Base-by-base conservation (phyloP, 345 rosid species). In the Balakata baccata region DNA sequence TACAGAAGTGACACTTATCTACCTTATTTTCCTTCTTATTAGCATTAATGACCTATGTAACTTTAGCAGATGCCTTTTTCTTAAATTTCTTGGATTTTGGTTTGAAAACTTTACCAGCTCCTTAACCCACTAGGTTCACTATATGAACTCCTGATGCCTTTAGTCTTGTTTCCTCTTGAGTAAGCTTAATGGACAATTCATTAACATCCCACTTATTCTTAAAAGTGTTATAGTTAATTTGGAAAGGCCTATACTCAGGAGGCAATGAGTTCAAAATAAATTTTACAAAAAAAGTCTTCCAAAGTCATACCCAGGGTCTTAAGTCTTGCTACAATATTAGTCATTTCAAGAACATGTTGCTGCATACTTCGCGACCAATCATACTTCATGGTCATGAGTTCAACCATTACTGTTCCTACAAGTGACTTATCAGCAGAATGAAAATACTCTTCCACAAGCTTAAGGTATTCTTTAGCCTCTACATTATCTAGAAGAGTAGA, bases 161-260 rank as follows among this genome's bases (percentile, higher is more conserved):
- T n/a, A n/a, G n/a, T n/a, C n/a, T n/a, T n/a, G 45, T 47, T 66
- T 66, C 56, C 53, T 66, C 56, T 20, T 78, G 47, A 73, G 72
- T 18, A 34, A 72, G 73, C 67, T 56, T 64, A 62, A 17, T 76
- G 3, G 14, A 1, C 11, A 76, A 61, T 73, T 82, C 74, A 69
- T 50, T 38, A 22, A 73, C 50, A 76, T 77, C 74, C 6, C 53
- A 45, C 29, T 66, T 66, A 0, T 66, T 12, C 29, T 46, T 20
- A 2, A 66, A 45, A 11, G 78, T 80, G n/a, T 75, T 78, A 14
- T 72, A 75, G 34, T 78, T 46, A 5, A 80, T 69, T 45, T 83
- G 56, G 37, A 77, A 77, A 50, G 69, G 37, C 7, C 71, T 50
- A 70, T 53, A 61, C 39, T 76, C n/a, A n/a, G 17, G 22, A 72